A percentile compares a stretch with the other conserved stretches of the same genome.
Conservation (phyloP, 2,329 filamentous ascomycete genomes). For the Paracorniculantispora psalliotae region DNA sequence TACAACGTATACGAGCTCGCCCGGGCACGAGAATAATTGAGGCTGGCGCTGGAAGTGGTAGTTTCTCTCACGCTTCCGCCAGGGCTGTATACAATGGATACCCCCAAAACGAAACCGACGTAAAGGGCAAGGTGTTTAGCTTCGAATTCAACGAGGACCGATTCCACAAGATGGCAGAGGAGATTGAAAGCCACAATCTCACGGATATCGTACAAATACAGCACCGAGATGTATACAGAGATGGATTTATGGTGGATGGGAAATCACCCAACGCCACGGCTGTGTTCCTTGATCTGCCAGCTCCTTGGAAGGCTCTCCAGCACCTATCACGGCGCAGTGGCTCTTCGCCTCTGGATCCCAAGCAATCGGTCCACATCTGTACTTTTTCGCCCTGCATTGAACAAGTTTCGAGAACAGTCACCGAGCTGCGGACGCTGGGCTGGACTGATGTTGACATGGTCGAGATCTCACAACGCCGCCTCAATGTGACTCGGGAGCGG, state of each 20-base stretch:
- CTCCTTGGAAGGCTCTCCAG: conserved; percentile 73
- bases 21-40: conserved; percentile 73
- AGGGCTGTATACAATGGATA: conserved; percentile 73
- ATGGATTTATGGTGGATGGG: conserved; percentile 62
- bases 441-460: conserved; percentile 95
- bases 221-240: conserved; percentile 72
- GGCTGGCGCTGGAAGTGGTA: conserved; percentile 76
- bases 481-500: conserved; percentile 78
- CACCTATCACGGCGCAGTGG: conserved; percentile 61
- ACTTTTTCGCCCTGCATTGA: conserved; percentile 97
- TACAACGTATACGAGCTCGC: conserved; percentile 68
- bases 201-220: conserved; percentile 64
- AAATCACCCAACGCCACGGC: conserved; percentile 61
- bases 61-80: conserved; percentile 75
- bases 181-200: conserved; percentile 64
- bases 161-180: conserved; percentile 62
- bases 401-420: conserved; percentile 83
- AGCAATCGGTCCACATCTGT: conserved; percentile 72
- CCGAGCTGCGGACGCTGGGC: conserved; percentile 70
- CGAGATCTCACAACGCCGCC: conserved; percentile 72
- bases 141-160: conserved; percentile 77
- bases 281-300: conserved; percentile 75
- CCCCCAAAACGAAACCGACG: conserved; percentile 38
- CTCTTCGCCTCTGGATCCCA: conserved; percentile 63
- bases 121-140: conserved; percentile 68